These are phyloP conservation scores for Gossypium australe DNA, from an alignment of 345 rosid species.

Conservation along the genomic window DNA sequence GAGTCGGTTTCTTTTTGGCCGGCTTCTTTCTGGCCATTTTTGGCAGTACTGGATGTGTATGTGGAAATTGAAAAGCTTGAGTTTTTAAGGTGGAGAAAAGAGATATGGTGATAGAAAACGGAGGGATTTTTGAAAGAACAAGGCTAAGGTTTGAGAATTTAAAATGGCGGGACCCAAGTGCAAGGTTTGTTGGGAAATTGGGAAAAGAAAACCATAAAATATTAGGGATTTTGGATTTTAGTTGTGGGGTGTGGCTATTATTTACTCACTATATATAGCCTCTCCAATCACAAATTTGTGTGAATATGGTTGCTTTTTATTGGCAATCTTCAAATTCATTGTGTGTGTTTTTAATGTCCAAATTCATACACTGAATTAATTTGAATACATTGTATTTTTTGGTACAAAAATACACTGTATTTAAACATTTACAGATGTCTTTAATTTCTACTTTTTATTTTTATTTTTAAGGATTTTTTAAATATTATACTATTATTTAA, in stretches of 20 bases:
- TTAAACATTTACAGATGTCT: no score
- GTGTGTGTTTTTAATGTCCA: neutral
- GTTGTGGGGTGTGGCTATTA: neutral
- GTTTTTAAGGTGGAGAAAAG: constrained; percentile 32
- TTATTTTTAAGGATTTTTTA: no score
- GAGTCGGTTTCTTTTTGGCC: constrained; percentile 46
- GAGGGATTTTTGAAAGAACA: constrained; percentile 2
- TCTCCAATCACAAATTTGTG: neutral
- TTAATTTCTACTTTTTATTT: no score
- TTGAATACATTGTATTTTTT: no score
- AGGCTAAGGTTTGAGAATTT: constrained; percentile 19
- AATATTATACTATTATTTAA: no score
- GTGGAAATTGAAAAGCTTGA: constrained; percentile 23
- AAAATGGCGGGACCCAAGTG: constrained; percentile 34
- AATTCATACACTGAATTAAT: neutral
- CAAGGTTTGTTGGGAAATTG: constrained; percentile 4
- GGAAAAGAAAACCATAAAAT: neutral
- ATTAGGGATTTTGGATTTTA: neutral
- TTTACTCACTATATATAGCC: neutral
- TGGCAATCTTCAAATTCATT: neutral
- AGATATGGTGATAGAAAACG: neutral
- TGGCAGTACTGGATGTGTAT: constrained; percentile 13
- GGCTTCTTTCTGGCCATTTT: constrained; percentile 32
- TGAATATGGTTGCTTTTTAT: neutral
- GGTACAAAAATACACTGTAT: no score